A percentile compares a stretch with the other conserved stretches of the same genome.
These are phyloP conservation scores for Metschnikowia bowlesiae DNA, from an alignment of 805 yeast species.

Conservation along the genomic window DNA sequence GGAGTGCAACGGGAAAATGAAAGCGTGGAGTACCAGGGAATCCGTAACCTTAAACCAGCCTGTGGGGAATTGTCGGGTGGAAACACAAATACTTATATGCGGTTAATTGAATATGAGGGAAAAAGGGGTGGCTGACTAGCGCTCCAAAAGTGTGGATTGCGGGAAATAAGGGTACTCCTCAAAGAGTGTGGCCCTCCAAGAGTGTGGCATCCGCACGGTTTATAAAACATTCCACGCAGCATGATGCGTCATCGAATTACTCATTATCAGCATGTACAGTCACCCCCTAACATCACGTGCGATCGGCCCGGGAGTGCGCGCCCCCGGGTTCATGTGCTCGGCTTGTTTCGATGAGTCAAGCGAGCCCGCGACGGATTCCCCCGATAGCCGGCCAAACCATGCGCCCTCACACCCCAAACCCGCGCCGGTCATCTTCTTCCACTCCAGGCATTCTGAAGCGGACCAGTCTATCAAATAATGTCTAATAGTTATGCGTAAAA, in stretches of 20 bases:
- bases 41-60: neutral
- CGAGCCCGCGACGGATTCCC: too few relatives aligned
- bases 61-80: neutral
- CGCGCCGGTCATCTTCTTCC: too few relatives aligned
- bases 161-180: neutral
- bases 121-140: neutral
- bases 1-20: neutral
- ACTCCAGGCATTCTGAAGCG: neutral
- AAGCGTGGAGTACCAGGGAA: neutral
- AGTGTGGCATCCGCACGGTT: conserved; percentile 3
- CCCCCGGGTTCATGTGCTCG: neutral
- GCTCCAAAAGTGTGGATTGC: conserved; percentile 1
- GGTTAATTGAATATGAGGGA: neutral
- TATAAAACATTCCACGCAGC: conserved; percentile 4
- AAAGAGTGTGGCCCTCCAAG: neutral
- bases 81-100: neutral
- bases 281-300: conserved; percentile 2
- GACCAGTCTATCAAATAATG: neutral
- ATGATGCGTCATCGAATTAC: conserved; percentile 3
- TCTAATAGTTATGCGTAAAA: neutral
- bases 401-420: too few relatives aligned
- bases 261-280: conserved; percentile 3
- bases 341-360: neutral
- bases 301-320: neutral
- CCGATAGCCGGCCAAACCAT: too few relatives aligned